Conservation (phyloP, 352 stramenopile species). For the Phytophthora hibernalis region DNA sequence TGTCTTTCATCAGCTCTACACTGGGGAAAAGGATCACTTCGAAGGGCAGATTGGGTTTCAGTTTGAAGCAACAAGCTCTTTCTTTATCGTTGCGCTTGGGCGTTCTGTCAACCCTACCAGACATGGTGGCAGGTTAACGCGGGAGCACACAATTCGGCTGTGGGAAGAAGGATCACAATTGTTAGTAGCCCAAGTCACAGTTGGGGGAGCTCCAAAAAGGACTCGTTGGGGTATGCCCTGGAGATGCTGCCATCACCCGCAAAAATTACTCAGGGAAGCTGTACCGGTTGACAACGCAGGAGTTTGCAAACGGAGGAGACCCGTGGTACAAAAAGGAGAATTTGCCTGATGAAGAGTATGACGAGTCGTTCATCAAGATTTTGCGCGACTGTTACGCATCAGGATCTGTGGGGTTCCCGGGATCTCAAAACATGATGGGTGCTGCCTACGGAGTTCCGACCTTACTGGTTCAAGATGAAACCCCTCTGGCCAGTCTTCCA, state of each 20-base stretch:
- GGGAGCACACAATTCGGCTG: constrained; percentile 78
- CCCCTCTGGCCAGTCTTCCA: constrained; percentile 64
- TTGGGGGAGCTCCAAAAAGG: constrained; percentile 74
- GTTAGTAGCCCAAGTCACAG: constrained; percentile 67
- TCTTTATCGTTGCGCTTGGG: constrained; percentile 82
- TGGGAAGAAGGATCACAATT: constrained; percentile 86
- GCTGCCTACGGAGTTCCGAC: constrained; percentile 88
- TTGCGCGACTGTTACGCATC: constrained; percentile 88
- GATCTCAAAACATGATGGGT: constrained; percentile 87
- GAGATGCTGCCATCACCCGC: constrained; percentile 61
- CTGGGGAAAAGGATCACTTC: constrained; percentile 90
- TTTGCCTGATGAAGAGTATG: constrained; percentile 86
- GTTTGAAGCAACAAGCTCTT: constrained; percentile 86
- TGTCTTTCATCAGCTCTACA: constrained; percentile 90
- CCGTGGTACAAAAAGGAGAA: constrained; percentile 93
- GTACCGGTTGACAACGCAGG: constrained; percentile 88
- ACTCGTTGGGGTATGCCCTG: constrained; percentile 77
- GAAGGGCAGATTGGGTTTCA: constrained; percentile 91
- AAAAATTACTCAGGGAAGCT: constrained; percentile 81
- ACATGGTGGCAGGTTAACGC: constrained; percentile 68
- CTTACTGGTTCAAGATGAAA: constrained; percentile 85
- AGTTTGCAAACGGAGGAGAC: constrained; percentile 88
- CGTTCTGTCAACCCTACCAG: constrained; percentile 77
- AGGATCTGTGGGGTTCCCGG: constrained; percentile 80
- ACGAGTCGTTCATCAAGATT: constrained; percentile 88